Evolutionary conservation across 352 stramenopile species (phyloP).

Genomic region (Pythium aphanidermatum): DNA sequence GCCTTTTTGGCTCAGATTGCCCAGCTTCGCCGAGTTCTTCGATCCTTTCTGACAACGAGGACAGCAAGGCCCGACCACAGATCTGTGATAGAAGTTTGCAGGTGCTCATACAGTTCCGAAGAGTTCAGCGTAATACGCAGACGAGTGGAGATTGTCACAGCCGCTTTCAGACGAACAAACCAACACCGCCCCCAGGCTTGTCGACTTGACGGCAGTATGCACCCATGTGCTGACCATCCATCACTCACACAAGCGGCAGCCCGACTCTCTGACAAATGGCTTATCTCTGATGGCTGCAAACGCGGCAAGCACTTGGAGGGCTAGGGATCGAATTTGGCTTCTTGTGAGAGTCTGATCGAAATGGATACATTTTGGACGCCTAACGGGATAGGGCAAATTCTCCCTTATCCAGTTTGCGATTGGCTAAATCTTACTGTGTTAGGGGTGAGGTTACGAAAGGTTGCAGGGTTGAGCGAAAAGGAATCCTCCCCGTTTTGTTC

Average conservation of each 20-base stretch:
- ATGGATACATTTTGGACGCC: slow-evolving; percentile 21
- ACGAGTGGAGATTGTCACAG: slow-evolving; percentile 21
- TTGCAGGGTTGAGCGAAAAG: slow-evolving; percentile 24
- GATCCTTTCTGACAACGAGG: no score
- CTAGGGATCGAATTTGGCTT: slow-evolving; percentile 15
- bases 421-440: slow-evolving; percentile 15
- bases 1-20: no score
- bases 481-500: slow-evolving; percentile 10
- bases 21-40: no score
- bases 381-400: slow-evolving; percentile 7
- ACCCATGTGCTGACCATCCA: slow-evolving; percentile 20
- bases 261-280: slow-evolving; percentile 20
- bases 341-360: slow-evolving; percentile 10
- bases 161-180: background rate
- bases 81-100: no score
- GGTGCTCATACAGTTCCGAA: no score
- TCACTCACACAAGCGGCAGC: slow-evolving; percentile 10
- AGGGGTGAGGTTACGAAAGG: slow-evolving; percentile 16
- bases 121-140: no score
- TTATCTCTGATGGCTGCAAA: slow-evolving; percentile 14
- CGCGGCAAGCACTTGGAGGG: background rate
- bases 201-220: slow-evolving; percentile 4
- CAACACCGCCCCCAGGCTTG: background rate
- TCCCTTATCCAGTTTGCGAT: slow-evolving; percentile 1
- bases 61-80: no score